Evolutionary conservation across 2,329 filamentous ascomycete genomes (phyloP).

Genomic region (Talaromyces atroroseus): DNA sequence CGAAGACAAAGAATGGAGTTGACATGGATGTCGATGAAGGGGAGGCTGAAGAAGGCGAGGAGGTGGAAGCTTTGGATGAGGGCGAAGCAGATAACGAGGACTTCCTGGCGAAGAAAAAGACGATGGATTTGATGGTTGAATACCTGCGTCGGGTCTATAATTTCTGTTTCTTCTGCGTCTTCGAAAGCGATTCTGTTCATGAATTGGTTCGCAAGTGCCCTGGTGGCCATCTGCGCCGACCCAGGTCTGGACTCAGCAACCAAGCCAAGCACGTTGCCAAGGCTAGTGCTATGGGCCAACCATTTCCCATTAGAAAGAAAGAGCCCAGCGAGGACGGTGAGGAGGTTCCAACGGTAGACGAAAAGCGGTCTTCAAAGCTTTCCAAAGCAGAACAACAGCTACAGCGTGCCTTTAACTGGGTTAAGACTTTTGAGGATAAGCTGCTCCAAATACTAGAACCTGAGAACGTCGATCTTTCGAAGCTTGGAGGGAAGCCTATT

Average conservation of each 20-base stretch:
- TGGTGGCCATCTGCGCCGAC: conserved; percentile 90
- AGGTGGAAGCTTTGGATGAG: conserved; percentile 61
- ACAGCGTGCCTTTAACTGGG: conserved; percentile 95
- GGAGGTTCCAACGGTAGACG: conserved; percentile 60
- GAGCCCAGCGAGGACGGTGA: conserved; percentile 58
- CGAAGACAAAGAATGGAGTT: conserved; percentile 49
- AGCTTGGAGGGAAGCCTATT: conserved; percentile 79
- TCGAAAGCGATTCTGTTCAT: conserved; percentile 95
- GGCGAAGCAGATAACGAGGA: conserved; percentile 85
- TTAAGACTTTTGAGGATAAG: conserved; percentile 97
- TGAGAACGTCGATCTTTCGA: conserved; percentile 77
- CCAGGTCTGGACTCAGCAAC: conserved; percentile 75
- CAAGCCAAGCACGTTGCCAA: conserved; percentile 78
- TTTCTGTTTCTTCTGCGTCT: conserved; percentile 99
- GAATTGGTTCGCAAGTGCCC: conserved; percentile 94
- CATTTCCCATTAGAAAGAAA: conserved; percentile 79
- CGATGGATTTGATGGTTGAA: conserved; percentile 89
- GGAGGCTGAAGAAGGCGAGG: conserved; percentile 74
- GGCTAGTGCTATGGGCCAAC: conserved; percentile 74
- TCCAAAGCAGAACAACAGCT: conserved; percentile 86
- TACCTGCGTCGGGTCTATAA: conserved; percentile 95
- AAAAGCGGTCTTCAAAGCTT: conserved; percentile 67
- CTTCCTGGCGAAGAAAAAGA: conserved; percentile 87
- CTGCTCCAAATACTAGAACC: conserved; percentile 88
- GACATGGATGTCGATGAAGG: conserved; percentile 8